phyloP scores from a whole-genome alignment of 2,329 filamentous ascomycete genomes.

The Botrytis galanthina region DNA sequence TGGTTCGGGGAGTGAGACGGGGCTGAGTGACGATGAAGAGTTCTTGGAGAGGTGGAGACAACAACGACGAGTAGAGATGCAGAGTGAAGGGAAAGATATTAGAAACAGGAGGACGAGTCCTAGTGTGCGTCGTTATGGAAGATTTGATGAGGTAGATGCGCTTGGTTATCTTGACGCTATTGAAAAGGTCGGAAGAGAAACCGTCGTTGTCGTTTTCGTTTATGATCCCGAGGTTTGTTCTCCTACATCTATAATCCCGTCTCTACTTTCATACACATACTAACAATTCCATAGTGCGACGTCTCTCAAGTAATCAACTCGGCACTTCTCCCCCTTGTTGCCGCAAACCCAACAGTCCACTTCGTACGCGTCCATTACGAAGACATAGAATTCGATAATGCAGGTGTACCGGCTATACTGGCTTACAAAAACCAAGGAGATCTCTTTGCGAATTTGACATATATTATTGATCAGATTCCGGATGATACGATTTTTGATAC shows the following conservation, averaged over 20 bases:
- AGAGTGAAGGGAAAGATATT: constrained; percentile 57
- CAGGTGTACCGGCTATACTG: constrained; percentile 81
- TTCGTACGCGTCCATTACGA: constrained; percentile 91
- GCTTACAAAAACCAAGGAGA: constrained; percentile 87
- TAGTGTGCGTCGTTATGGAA: constrained; percentile 74
- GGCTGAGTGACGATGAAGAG: constrained; percentile 62
- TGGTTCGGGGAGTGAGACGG: constrained; percentile 33
- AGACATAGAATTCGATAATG: constrained; percentile 91
- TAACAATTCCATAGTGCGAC: constrained; percentile 58
- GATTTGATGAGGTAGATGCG: constrained; percentile 80
- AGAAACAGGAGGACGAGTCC: constrained; percentile 71
- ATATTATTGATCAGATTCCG: constrained; percentile 82
- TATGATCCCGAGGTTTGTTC: constrained; percentile 77
- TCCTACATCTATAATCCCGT: not conserved
- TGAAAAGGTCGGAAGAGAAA: constrained; percentile 79
- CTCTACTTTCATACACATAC: constrained; percentile 9
- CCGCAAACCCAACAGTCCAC: constrained; percentile 66
- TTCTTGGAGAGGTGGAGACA: constrained; percentile 88
- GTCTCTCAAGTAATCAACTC: constrained; percentile 77
- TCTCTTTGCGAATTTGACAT: constrained; percentile 84
- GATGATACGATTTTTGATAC: constrained; percentile 60
- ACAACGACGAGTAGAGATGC: constrained; percentile 72
- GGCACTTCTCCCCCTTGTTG: constrained; percentile 72
- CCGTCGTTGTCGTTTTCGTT: constrained; percentile 88
- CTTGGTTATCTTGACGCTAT: constrained; percentile 93